phyloP scores from a whole-genome alignment of 352 stramenopile genomes.

The Phytophthora sp. region DNA sequence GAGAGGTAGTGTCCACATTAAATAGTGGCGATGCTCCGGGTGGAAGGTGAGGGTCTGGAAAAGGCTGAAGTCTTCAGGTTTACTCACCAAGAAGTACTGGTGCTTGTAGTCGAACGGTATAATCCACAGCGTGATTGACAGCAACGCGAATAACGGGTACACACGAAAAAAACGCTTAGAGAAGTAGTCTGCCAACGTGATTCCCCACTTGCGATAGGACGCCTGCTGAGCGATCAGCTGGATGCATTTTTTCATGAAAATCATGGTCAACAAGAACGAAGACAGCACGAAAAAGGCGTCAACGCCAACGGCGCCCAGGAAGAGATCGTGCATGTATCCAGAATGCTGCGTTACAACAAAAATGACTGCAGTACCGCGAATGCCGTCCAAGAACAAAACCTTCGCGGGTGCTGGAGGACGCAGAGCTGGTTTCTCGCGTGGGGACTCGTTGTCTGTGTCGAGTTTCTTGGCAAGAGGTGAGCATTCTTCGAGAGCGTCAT shows the following conservation, averaged over 20 bases:
- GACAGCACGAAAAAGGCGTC: slow-evolving; percentile 1
- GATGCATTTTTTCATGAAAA: slow-evolving; percentile 12
- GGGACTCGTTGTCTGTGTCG: too few species aligned
- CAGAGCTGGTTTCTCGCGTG: too few species aligned
- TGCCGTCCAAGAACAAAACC: background rate
- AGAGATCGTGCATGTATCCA: background rate
- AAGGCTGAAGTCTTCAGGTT: background rate
- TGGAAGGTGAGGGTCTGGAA: background rate
- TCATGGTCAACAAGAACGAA: slow-evolving; percentile 7
- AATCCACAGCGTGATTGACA: background rate
- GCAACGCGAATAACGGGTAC: background rate
- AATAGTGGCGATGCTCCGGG: slow-evolving; percentile 27
- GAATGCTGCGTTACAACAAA: background rate
- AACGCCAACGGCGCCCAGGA: background rate
- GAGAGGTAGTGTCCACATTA: slow-evolving; percentile 57
- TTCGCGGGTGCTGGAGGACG: too few species aligned
- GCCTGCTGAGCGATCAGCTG: background rate
- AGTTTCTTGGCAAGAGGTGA: too few species aligned
- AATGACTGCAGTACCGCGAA: slow-evolving; percentile 3
- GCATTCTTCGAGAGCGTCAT: too few species aligned
- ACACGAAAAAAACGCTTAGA: background rate
- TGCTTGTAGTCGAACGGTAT: background rate
- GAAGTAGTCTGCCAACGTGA: background rate
- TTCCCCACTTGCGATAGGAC: background rate
- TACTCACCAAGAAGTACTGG: background rate